phyloP scores from a whole-genome alignment of 2,329 filamentous ascomycete genomes.

The Colletotrichum eleusines region DNA sequence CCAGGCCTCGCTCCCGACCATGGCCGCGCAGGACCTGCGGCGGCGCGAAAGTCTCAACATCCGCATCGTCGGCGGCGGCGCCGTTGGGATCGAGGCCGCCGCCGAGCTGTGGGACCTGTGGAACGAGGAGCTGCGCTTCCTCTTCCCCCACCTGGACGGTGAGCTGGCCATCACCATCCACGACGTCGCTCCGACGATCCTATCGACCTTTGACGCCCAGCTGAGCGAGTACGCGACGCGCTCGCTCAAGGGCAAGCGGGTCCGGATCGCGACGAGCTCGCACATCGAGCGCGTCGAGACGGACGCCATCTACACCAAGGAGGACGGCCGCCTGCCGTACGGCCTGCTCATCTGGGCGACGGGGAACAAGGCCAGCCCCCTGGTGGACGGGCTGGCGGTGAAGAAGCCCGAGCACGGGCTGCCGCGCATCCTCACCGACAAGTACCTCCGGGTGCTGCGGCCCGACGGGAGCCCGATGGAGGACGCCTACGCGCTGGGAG shows the following conservation, averaged over 20 bases:
- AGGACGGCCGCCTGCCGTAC: constrained; percentile 85
- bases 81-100: constrained; percentile 97
- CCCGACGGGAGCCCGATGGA: constrained; percentile 31
- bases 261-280: constrained; percentile 16
- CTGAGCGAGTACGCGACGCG: constrained; percentile 87
- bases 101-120: constrained; percentile 99
- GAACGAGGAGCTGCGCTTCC: constrained; percentile 96
- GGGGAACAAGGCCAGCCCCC: constrained; percentile 70
- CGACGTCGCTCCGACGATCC: constrained; percentile 94
- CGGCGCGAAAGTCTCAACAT: constrained; percentile 92
- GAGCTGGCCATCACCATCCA: constrained; percentile 98
- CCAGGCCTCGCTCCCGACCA: constrained; percentile 95
- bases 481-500: constrained; percentile 25
- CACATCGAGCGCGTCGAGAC: constrained; percentile 50
- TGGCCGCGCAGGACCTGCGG: constrained; percentile 80
- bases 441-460: constrained; percentile 19
- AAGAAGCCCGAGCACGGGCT: constrained; percentile 22
- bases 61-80: constrained; percentile 94
- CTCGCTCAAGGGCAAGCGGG: constrained; percentile 26
- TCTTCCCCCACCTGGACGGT: constrained; percentile 93
- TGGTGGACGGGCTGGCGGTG: constrained; percentile 26
- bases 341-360: constrained; percentile 98
- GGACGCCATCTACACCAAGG: constrained; percentile 98
- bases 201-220: constrained; percentile 98
- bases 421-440: constrained; percentile 29